Percentiles rank a stretch among this genome's conserved stretches.
Conservation (phyloP, 2,329 filamentous ascomycete genomes). For the Alternaria brassicae region DNA sequence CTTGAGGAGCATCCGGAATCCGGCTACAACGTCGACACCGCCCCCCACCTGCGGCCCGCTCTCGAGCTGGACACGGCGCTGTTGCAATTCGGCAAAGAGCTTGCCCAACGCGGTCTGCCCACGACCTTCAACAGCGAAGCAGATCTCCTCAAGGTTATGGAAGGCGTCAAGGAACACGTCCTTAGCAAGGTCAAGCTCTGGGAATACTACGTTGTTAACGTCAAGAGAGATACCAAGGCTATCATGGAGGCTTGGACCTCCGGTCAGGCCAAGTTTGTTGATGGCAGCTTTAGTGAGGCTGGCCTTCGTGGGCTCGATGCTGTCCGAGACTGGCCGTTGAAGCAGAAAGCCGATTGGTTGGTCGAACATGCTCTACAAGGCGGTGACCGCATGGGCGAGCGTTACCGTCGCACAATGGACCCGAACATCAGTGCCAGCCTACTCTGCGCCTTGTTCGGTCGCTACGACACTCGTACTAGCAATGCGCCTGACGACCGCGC, state of each 20-base stretch:
- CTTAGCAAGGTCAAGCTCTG: conserved; percentile 81
- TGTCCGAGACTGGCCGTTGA: conserved; percentile 62
- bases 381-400: conserved; percentile 76
- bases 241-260: conserved; percentile 75
- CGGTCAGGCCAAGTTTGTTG: conserved; percentile 64
- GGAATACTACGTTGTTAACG: conserved; percentile 90
- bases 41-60: conserved; percentile 72
- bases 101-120: conserved; percentile 75
- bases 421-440: conserved; percentile 74
- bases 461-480: conserved; percentile 63
- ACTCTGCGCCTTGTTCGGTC: conserved; percentile 72
- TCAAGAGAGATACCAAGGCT: conserved; percentile 73
- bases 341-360: conserved; percentile 69
- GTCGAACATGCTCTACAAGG: conserved; percentile 73
- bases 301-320: conserved; percentile 60
- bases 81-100: conserved; percentile 67
- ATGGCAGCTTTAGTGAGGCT: conserved; percentile 59
- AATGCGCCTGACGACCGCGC: conserved; percentile 60
- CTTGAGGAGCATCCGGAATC: conserved; percentile 92
- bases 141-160: conserved; percentile 83
- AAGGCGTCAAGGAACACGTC: conserved; percentile 80
- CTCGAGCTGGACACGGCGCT: conserved; percentile 81
- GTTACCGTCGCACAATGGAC: conserved; percentile 76
- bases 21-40: conserved; percentile 91
- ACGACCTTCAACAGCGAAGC: conserved; percentile 72